Evolutionary conservation across 2,329 filamentous ascomycete species (phyloP).

Genomic region (Monosporascus sp.): DNA sequence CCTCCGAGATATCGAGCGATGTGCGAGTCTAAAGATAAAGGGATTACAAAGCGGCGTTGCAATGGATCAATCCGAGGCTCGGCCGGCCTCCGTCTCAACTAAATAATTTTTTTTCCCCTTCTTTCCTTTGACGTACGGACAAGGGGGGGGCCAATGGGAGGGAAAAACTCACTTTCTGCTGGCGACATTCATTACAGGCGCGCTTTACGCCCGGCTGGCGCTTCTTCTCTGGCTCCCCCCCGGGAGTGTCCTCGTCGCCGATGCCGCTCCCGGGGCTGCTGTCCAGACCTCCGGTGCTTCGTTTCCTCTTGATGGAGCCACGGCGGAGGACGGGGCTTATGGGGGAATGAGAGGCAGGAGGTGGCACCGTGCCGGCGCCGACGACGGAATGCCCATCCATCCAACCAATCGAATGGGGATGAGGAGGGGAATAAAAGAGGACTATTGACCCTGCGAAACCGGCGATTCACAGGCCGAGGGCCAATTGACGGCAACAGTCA

Average conservation of each 20-base stretch:
- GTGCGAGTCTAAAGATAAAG: slow-evolving; percentile 9
- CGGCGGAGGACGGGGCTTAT: slow-evolving; percentile 47
- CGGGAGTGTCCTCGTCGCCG: slow-evolving; percentile 52
- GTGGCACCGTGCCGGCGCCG: slow-evolving; percentile 41
- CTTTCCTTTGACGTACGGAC: too few relatives aligned
- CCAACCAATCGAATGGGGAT: slow-evolving; percentile 22
- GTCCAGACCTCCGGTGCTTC: slow-evolving; percentile 46
- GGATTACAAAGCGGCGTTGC: too few relatives aligned
- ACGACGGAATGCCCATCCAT: slow-evolving; percentile 45
- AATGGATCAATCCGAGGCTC: too few relatives aligned
- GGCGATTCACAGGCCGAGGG: slow-evolving; percentile 10
- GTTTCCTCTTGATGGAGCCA: slow-evolving; percentile 55
- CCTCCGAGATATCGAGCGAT: slow-evolving; percentile 1
- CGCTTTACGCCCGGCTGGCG: slow-evolving; percentile 67
- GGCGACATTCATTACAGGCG: slow-evolving; percentile 78
- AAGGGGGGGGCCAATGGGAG: background rate
- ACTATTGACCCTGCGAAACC: slow-evolving; percentile 15
- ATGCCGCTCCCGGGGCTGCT: slow-evolving; percentile 56
- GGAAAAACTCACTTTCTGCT: slow-evolving; percentile 66
- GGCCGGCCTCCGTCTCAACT: slow-evolving; percentile 1
- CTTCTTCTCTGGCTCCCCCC: slow-evolving; percentile 52
- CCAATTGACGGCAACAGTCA: background rate
- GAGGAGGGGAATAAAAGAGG: slow-evolving; percentile 3
- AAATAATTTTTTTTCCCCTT: background rate
- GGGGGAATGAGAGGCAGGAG: slow-evolving; percentile 11